Conservation (phyloP, 495 filamentous ascomycete genomes). For the Glarea lozoyensis region DNA sequence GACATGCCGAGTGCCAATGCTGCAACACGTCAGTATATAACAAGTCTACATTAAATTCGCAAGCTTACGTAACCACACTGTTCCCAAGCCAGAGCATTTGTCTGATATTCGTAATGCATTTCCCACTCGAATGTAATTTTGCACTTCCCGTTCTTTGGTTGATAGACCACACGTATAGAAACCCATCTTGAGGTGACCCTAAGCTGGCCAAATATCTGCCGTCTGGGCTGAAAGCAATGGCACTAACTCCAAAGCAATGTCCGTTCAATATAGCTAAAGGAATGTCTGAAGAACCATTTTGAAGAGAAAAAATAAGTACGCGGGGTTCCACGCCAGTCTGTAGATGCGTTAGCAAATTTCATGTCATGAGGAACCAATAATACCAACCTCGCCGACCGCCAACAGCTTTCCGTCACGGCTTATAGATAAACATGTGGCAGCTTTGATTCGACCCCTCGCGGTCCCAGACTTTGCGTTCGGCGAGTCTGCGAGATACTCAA, state of each 20-base stretch:
- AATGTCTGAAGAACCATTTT: slow-evolving; percentile 66
- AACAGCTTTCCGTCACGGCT: slow-evolving; percentile 84
- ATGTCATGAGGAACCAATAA: not conserved
- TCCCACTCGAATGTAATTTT: slow-evolving; percentile 82
- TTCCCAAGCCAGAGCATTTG: slow-evolving; percentile 73
- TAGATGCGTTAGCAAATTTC: slow-evolving; percentile 10
- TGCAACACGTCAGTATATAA: slow-evolving; percentile 36
- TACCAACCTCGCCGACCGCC: slow-evolving; percentile 76
- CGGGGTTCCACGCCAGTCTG: slow-evolving; percentile 86
- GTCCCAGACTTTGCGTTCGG: slow-evolving; percentile 62
- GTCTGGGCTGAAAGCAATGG: slow-evolving; percentile 82
- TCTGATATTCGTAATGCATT: slow-evolving; percentile 76
- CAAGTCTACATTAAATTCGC: not conserved
- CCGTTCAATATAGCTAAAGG: slow-evolving; percentile 82
- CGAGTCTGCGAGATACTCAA: slow-evolving; percentile 48
- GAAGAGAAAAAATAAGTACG: slow-evolving; percentile 79
- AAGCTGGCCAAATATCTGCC: slow-evolving; percentile 83
- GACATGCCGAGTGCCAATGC: slow-evolving; percentile 79
- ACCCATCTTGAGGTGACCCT: slow-evolving; percentile 84
- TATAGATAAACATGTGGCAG: slow-evolving; percentile 89
- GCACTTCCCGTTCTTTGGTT: slow-evolving; percentile 77
- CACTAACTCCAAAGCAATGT: slow-evolving; percentile 82
- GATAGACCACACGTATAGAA: slow-evolving; percentile 85
- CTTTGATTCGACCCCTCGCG: slow-evolving; percentile 82
- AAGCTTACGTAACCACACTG: slow-evolving; percentile 51